Percentiles rank a stretch among this genome's conserved stretches.
phyloP scores from a whole-genome alignment of 148 eudicot genomes.

The Diospyros kaki region DNA sequence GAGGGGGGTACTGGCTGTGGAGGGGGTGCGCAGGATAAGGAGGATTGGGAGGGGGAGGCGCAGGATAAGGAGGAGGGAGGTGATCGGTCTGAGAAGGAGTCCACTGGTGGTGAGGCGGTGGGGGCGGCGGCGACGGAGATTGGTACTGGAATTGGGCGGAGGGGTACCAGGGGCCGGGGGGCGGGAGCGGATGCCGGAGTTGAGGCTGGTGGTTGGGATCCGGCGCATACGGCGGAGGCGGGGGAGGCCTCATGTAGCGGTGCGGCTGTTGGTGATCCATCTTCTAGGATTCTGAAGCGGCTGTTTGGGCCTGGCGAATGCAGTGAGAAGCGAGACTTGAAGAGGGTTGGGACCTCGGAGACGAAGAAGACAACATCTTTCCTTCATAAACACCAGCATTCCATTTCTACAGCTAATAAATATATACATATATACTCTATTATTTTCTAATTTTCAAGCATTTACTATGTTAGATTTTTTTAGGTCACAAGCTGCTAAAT shows the following conservation, averaged over 20 bases:
- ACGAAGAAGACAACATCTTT: too few species aligned
- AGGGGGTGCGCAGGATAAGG: constrained; percentile 31
- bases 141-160: constrained; percentile 52
- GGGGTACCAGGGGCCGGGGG: constrained; percentile 42
- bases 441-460: too few species aligned
- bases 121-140: constrained; percentile 32
- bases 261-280: constrained; percentile 59
- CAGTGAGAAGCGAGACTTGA: too few species aligned
- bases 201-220: constrained; percentile 50
- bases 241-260: constrained; percentile 49
- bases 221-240: constrained; percentile 31
- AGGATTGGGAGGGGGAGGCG: constrained; percentile 26
- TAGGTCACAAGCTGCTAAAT: too few species aligned
- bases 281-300: neutral
- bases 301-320: too few species aligned
- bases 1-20: constrained; percentile 30
- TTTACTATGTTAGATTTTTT: too few species aligned
- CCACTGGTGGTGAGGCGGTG: constrained; percentile 36
- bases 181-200: constrained; percentile 21
- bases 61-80: constrained; percentile 20
- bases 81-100: constrained; percentile 26
- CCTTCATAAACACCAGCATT: too few species aligned
- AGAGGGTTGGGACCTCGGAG: too few species aligned
- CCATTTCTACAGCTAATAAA: too few species aligned
- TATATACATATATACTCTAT: too few species aligned